Conservation (phyloP, 495 filamentous ascomycete genomes). For the Penicillium herquei region DNA sequence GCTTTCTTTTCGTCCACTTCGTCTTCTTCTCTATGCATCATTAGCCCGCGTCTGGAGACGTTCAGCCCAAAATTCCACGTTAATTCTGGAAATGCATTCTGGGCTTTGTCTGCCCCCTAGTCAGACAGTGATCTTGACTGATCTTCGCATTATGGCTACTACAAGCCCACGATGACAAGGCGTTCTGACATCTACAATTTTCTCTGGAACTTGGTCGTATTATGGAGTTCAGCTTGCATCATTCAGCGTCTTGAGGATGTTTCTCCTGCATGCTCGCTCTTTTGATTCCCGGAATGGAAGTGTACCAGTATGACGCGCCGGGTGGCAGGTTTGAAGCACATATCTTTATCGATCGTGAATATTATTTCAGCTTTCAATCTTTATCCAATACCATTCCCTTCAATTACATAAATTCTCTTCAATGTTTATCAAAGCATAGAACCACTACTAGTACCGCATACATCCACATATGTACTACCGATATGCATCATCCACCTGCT, state of each 20-base stretch:
- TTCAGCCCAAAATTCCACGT: slow-evolving; percentile 5
- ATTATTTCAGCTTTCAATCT: background rate
- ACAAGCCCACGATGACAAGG: slow-evolving; percentile 8
- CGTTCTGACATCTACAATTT: slow-evolving; percentile 13
- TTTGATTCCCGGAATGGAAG: slow-evolving; percentile 4
- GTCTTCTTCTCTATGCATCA: background rate
- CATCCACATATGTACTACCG: no score
- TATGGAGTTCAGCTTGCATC: slow-evolving; percentile 12
- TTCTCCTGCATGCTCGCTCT: background rate
- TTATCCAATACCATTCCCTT: background rate
- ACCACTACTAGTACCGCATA: no score
- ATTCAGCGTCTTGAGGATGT: background rate
- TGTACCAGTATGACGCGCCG: slow-evolving; percentile 18
- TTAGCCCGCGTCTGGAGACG: slow-evolving; percentile 1
- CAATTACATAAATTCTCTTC: no score
- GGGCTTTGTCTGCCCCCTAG: background rate
- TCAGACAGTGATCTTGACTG: slow-evolving; percentile 5
- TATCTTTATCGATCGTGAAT: slow-evolving; percentile 17
- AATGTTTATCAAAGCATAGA: no score
- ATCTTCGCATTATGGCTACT: slow-evolving; percentile 1
- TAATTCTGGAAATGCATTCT: slow-evolving; percentile 4
- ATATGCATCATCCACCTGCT: no score
- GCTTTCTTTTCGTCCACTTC: background rate
- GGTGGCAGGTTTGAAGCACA: slow-evolving; percentile 17
- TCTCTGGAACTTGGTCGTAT: slow-evolving; percentile 17